A percentile compares a stretch with the other conserved stretches of the same genome.
These are phyloP conservation scores for Mortierella sp. DNA, from an alignment of 371 early-diverging fungal species.

Conservation along the genomic window DNA sequence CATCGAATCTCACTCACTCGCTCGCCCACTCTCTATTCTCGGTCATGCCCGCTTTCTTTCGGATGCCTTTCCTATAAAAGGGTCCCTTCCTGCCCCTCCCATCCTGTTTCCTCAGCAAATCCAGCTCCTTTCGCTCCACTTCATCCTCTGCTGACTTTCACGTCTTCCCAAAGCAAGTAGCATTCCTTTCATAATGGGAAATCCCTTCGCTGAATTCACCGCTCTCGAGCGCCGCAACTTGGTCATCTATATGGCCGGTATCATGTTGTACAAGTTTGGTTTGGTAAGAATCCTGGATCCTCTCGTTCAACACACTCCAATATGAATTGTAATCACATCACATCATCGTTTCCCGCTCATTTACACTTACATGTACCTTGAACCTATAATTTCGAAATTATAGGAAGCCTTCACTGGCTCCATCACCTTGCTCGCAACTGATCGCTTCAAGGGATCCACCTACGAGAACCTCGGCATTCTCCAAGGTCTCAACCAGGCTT, in stretches of 20 bases:
- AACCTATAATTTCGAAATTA: constrained; percentile 6
- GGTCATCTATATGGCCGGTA: constrained; percentile 60
- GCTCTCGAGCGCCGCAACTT: constrained; percentile 56
- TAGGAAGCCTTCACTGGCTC: constrained; percentile 51
- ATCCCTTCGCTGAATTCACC: constrained; percentile 49
- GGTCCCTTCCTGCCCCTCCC: no score
- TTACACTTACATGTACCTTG: not conserved
- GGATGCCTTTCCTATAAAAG: not conserved
- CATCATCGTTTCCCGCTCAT: not conserved
- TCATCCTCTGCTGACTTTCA: not conserved
- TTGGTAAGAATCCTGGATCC: constrained; percentile 42
- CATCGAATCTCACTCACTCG: not conserved
- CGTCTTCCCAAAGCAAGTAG: not conserved
- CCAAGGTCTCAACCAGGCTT: constrained; percentile 55
- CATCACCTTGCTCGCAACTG: constrained; percentile 31
- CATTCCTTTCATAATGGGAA: constrained; percentile 25
- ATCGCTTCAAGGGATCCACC: constrained; percentile 35
- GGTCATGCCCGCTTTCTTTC: no score
- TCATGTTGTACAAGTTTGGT: constrained; percentile 66
- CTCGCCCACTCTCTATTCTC: not conserved
- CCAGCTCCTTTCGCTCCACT: not conserved
- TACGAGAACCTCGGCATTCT: constrained; percentile 29
- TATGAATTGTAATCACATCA: not conserved
- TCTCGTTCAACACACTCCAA: not conserved
- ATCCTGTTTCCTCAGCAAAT: not conserved